A percentile compares a stretch with the other conserved stretches of the same genome.
phyloP scores from a whole-genome alignment of 192 early-diverging fungal genomes.

The Backusella tarrabulga region DNA sequence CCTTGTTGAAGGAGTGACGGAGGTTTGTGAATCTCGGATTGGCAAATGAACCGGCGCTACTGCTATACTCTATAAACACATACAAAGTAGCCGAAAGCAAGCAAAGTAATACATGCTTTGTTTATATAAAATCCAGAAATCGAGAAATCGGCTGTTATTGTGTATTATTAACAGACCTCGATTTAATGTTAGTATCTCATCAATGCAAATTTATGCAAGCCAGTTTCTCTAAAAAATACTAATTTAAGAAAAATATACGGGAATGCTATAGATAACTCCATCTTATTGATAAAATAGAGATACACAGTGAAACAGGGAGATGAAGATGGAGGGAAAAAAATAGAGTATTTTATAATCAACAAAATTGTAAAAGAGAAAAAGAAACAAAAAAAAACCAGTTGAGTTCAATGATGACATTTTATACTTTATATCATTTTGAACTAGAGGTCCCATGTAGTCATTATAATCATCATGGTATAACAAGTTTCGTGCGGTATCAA shows the following conservation, averaged over 20 bases:
- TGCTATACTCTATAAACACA: neutral
- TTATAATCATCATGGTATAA: neutral
- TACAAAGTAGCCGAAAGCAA: neutral
- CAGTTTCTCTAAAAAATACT: neutral
- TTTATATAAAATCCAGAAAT: neutral
- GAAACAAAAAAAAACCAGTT: neutral
- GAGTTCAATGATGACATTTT: neutral
- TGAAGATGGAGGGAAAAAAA: neutral
- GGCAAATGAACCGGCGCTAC: neutral
- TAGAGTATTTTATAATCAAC: neutral
- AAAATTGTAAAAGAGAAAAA: neutral
- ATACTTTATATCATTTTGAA: neutral
- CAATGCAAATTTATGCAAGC: neutral
- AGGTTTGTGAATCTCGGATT: neutral
- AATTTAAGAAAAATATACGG: neutral
- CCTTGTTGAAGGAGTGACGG: neutral
- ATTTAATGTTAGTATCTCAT: neutral
- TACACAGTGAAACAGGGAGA: neutral
- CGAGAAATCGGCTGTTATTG: neutral
- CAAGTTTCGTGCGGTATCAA: neutral
- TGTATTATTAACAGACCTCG: neutral
- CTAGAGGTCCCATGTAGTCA: neutral
- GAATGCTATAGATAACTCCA: neutral
- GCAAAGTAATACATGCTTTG: neutral
- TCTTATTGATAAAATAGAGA: neutral